Evolutionary conservation across 495 filamentous ascomycete genomes (phyloP).

Genomic region (Hypoxylon perforatum): DNA sequence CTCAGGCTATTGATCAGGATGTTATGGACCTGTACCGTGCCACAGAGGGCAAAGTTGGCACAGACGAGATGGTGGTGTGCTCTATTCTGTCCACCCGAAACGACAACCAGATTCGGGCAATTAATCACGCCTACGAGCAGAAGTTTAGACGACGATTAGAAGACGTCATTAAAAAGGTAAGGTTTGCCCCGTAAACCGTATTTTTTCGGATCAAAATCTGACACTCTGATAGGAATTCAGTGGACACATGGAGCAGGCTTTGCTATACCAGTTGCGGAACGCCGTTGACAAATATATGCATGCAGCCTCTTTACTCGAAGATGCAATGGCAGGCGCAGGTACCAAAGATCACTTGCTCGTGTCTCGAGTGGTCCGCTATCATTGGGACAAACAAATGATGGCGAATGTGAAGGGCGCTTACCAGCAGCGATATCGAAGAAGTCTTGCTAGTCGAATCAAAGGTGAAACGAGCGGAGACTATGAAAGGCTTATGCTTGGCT

Average conservation of each 20-base stretch:
- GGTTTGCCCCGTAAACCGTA: constrained; percentile 7
- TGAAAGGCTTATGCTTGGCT: constrained; percentile 72
- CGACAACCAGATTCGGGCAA: constrained; percentile 83
- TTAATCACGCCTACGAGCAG: constrained; percentile 74
- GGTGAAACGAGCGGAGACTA: constrained; percentile 92
- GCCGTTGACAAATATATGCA: constrained; percentile 83
- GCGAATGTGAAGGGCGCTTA: constrained; percentile 80
- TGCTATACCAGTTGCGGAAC: constrained; percentile 80
- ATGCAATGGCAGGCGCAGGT: constrained; percentile 84
- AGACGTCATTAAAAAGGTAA: constrained; percentile 73
- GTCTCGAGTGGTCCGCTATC: constrained; percentile 74
- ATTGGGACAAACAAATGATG: constrained; percentile 82
- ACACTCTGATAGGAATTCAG: constrained; percentile 72
- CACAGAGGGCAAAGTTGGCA: constrained; percentile 74
- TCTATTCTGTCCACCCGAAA: constrained; percentile 76
- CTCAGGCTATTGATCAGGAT: constrained; percentile 76
- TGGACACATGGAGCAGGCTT: constrained; percentile 89
- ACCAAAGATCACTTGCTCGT: constrained; percentile 88
- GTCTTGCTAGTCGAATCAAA: constrained; percentile 71
- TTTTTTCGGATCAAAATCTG: neutral
- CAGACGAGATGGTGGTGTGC: constrained; percentile 81
- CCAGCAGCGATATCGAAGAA: constrained; percentile 68
- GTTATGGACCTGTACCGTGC: constrained; percentile 77
- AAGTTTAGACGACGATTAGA: constrained; percentile 74
- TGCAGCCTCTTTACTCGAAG: constrained; percentile 83